Evolutionary conservation across 345 rosid genomes (phyloP), one percentile per base, ranked within the genome.

Genomic region (Psidium guajava): DNA sequence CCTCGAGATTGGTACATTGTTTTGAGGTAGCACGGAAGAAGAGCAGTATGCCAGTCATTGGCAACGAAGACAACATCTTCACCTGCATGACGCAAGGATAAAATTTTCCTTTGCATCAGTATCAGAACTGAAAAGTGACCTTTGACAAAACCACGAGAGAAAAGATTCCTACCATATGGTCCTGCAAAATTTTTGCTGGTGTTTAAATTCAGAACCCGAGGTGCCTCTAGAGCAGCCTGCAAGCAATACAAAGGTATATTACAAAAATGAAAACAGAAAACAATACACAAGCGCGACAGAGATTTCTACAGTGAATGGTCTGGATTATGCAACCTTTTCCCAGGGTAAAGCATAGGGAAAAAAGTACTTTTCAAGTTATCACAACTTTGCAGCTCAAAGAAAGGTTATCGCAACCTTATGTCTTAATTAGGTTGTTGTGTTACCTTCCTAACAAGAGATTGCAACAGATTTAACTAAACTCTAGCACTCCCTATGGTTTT

Each of bases 21-120:
- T 89, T 96, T 92, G 84, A 97, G 85, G 91, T 95, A 96, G 90
- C 98, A 97, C 24, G 99, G 95, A 85, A 97, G 91, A 77, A 93
- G 93, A 91, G 96, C 96, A 56, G 98, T 95, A 91, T 97, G 99
- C 99, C 98, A 97, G 84, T 97, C 98, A 55, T 95, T 97, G 86
- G 96, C 98, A 86, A 97, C 36, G 83, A 97, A 97, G 57, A 95
- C 87, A 80, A 93, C 96, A 89, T 95, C 92, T 75, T 97, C 99
- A 74, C 98, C 98, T 97, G 93, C 77, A 9, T 36, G 47, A 36
- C 3, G 0, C 87, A 82, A 55, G 24, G 25, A 74, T 9, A 69
- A 69, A 69, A 69, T 55, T 61, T 50, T 36, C 22, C 47, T 36
- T 69, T 69, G 7, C 0, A 36, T 69, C 47, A 69, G 47, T 36